A percentile compares a stretch with the other conserved stretches of the same genome.
These are phyloP conservation scores for Phytophthora quininea DNA, from an alignment of 352 stramenopile species.

Conservation along the genomic window DNA sequence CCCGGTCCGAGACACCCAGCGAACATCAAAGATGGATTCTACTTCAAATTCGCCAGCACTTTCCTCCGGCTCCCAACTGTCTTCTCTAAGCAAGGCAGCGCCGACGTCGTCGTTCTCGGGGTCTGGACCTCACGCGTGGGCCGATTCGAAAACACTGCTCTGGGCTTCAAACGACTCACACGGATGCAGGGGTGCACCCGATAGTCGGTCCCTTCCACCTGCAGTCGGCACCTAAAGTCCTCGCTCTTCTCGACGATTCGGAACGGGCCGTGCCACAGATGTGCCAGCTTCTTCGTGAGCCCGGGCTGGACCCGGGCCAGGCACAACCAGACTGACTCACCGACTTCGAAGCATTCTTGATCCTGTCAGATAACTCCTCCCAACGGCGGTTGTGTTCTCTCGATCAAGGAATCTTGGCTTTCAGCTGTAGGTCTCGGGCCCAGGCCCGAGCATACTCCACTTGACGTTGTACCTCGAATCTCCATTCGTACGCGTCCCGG, in stretches of 20 bases:
- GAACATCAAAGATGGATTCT: constrained; percentile 3
- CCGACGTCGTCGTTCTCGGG: neutral
- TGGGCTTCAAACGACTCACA: neutral
- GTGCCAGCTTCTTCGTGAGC: constrained; percentile 9
- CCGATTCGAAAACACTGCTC: neutral
- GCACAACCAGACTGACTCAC: too few species aligned
- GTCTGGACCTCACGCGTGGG: neutral
- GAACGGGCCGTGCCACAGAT: constrained; percentile 13
- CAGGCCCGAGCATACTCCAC: constrained; percentile 4
- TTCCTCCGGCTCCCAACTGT: neutral
- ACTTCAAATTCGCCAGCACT: constrained; percentile 7
- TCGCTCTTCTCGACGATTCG: neutral
- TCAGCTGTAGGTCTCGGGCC: constrained; percentile 4
- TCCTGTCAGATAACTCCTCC: too few species aligned
- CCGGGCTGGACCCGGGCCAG: neutral
- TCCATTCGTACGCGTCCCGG: constrained; percentile 7
- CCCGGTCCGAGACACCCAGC: neutral
- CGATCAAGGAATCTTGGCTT: constrained; percentile 2
- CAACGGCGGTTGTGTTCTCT: neutral
- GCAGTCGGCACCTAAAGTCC: neutral
- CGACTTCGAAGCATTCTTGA: too few species aligned
- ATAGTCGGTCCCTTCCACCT: too few species aligned
- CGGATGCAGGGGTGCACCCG: too few species aligned
- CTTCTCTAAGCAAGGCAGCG: neutral
- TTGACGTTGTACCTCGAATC: constrained; percentile 6